Percentiles rank a stretch among this genome's conserved stretches.
Evolutionary conservation across 371 early-diverging fungal genomes (phyloP).

Genomic region (Lichtheimia hyalospora): DNA sequence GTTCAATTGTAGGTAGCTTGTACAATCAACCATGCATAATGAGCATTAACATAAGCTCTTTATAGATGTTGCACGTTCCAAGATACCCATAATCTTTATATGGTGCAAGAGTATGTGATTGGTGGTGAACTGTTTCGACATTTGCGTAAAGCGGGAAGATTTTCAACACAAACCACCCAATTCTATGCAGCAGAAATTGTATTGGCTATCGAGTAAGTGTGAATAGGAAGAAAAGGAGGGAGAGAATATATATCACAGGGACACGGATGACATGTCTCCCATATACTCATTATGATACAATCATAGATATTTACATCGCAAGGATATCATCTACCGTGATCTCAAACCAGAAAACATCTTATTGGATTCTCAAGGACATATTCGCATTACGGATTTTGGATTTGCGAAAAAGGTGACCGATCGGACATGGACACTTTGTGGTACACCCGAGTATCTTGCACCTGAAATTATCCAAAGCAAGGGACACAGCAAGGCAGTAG

Average conservation of each 20-base stretch:
- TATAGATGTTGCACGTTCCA: constrained; percentile 85
- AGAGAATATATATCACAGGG: neutral
- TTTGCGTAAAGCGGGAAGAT: constrained; percentile 86
- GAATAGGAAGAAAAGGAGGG: neutral
- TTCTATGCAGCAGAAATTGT: constrained; percentile 83
- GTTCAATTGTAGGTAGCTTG: constrained; percentile 75
- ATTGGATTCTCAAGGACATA: constrained; percentile 89
- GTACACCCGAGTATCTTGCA: constrained; percentile 98
- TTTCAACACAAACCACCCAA: constrained; percentile 85
- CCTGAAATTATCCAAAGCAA: constrained; percentile 98
- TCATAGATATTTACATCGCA: constrained; percentile 80
- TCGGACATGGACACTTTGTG: constrained; percentile 94
- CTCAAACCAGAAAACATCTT: constrained; percentile 95
- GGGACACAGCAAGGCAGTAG: constrained; percentile 96
- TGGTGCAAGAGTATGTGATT: constrained; percentile 96
- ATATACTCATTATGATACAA: neutral
- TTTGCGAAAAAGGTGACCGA: constrained; percentile 90
- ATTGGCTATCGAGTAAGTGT: constrained; percentile 67
- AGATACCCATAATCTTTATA: constrained; percentile 84
- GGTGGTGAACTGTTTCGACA: constrained; percentile 97
- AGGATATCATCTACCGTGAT: constrained; percentile 95
- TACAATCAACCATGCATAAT: neutral
- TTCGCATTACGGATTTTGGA: constrained; percentile 99
- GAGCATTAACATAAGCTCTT: neutral
- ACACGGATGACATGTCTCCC: neutral